These are phyloP conservation scores for Cinchona pubescens DNA, from an alignment of 257 asterid species.

Conservation along the genomic window DNA sequence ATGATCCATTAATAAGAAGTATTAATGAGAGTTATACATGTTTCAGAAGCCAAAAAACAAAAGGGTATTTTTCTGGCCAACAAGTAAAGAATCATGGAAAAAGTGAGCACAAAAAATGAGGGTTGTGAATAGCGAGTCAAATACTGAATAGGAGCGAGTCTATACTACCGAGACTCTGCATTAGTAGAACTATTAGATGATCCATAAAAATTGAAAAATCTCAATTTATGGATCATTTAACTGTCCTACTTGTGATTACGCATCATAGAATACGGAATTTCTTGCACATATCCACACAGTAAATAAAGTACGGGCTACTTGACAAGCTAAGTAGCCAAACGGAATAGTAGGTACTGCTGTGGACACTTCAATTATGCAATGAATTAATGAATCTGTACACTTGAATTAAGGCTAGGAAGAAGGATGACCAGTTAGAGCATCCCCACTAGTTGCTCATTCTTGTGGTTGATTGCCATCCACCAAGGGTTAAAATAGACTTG, in stretches of 20 bases:
- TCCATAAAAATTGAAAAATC: too few species aligned
- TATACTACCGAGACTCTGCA: too few species aligned
- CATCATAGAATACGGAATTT: too few species aligned
- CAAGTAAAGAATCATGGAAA: not conserved
- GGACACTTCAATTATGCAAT: slow-evolving; percentile 23
- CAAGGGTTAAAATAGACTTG: slow-evolving; percentile 46
- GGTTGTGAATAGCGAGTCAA: slow-evolving; percentile 1
- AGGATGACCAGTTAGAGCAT: slow-evolving; percentile 33
- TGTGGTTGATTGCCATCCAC: slow-evolving; percentile 52
- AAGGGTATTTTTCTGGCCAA: not conserved
- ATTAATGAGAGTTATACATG: slow-evolving; percentile 6
- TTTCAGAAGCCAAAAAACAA: not conserved
- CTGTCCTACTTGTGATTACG: too few species aligned
- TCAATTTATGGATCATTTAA: too few species aligned
- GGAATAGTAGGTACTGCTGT: slow-evolving; percentile 9
- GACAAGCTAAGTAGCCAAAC: slow-evolving; percentile 10
- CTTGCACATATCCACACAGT: too few species aligned
- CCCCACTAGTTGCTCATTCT: slow-evolving; percentile 48
- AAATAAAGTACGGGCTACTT: slow-evolving; percentile 11
- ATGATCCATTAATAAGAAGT: slow-evolving; percentile 3
- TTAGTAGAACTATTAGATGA: too few species aligned
- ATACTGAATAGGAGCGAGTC: too few species aligned
- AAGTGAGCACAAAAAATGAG: not conserved
- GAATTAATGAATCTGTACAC: slow-evolving; percentile 39
- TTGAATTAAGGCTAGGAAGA: slow-evolving; percentile 5